phyloP scores from a whole-genome alignment of 75 land plant genomes.

The Cunninghamia lanceolata region DNA sequence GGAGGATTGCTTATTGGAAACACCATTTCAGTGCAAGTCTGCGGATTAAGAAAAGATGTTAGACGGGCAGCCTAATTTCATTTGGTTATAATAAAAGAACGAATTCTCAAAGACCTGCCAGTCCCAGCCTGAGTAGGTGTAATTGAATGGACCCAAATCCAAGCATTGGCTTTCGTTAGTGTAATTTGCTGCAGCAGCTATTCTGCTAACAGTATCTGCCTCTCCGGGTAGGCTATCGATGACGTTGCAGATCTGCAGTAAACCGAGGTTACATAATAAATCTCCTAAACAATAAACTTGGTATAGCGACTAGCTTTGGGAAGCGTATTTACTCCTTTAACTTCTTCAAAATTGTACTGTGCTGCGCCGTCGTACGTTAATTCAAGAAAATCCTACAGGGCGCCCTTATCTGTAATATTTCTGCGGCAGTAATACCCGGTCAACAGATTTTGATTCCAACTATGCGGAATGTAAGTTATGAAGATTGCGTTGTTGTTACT shows the following conservation, averaged over 20 bases:
- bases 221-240: conserved; percentile 24
- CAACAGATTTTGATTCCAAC: not conserved
- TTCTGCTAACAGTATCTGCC: conserved; percentile 24
- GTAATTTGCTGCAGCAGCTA: conserved; percentile 33
- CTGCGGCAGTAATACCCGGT: no score
- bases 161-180: conserved; percentile 18
- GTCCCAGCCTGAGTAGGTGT: no score
- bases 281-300: not conserved
- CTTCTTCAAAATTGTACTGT: conserved; percentile 3
- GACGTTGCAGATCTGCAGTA: conserved; percentile 11
- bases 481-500: no score
- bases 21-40: no score
- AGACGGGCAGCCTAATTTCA: no score
- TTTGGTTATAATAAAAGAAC: no score
- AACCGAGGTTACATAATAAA: conserved; percentile 3
- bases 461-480: not conserved
- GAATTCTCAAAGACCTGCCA: no score
- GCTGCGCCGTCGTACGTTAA: not conserved
- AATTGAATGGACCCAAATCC: not conserved
- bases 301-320: not conserved
- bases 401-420: not conserved
- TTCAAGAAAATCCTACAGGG: conserved; percentile 7
- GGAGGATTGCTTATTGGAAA: conserved; percentile 4
- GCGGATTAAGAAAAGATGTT: no score
- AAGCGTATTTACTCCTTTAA: not conserved